Evolutionary conservation across 345 rosid genomes (phyloP), one percentile per base, ranked within the genome.

Genomic region (Psidium friedrichsthalianum): DNA sequence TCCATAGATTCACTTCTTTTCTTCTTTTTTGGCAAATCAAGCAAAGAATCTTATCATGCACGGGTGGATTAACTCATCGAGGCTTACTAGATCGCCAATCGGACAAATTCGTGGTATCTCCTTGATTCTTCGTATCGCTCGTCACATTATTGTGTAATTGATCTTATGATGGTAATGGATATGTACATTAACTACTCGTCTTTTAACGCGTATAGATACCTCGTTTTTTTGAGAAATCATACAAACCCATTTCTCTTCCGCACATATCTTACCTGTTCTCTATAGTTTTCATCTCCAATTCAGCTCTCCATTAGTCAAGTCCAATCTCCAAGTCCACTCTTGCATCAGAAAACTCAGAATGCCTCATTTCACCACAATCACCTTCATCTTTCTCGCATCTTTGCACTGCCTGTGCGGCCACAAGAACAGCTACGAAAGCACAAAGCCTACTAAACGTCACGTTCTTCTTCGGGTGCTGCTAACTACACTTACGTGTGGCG

Each of bases 401-500:
- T 64, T 64, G 44, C 76, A 16, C 15, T 16, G 54, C 54, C 54
- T 12, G 54, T 51, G 13, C 54, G 18, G 54, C 54, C 54, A 4
- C 54, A 51, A 51, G 54, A 51, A 51, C 76, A 6, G 20, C 40
- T 27, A 14, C 74, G 14, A 13, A n/a, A 6, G 74, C 40, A 59
- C 40, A 14, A 59, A 59, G 40, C 74, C 74, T 27, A 13, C 40
- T 59, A 59, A 27, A n/a, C 74, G 4, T 16, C 11, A 2, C 13
- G 22, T 36, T 55, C 42, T 53, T 47, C 83, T 51, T 82, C 56
- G 13, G 22, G 36, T 12, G 5, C 3, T 3, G 18, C 6, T 15
- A 87, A 84, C 47, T 86, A 84, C 88, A 86, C 89, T 22, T 11
- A 59, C 32, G 88, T 90, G 3, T 91, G 93, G 93, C 51, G 88